phyloP scores from a whole-genome alignment of 495 filamentous ascomycete genomes.

The Tuber aestivum region DNA sequence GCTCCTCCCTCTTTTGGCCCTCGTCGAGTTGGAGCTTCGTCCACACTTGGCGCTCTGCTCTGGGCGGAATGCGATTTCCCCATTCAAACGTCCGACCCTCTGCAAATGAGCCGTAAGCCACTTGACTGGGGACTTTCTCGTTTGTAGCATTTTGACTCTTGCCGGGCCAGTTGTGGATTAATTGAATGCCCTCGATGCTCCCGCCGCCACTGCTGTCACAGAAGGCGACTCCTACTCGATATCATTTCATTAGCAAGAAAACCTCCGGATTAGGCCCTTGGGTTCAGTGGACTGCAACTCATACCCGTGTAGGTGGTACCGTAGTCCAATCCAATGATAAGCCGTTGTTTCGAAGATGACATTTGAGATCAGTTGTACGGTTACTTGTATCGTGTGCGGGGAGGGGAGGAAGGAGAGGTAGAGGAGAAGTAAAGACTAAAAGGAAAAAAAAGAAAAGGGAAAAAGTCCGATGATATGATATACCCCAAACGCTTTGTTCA shows the following conservation, averaged over 20 bases:
- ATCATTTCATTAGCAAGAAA: neutral
- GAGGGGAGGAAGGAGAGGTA: neutral
- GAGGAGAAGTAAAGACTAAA: neutral
- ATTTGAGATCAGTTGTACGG: neutral
- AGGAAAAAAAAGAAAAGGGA: neutral
- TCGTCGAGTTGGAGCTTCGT: slow-evolving; percentile 1
- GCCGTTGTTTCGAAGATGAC: neutral
- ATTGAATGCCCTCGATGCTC: neutral
- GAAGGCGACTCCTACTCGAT: neutral
- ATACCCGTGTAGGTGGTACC: neutral
- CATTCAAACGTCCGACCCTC: neutral
- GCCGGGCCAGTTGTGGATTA: slow-evolving; percentile 1
- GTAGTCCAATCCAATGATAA: neutral
- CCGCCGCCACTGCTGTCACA: neutral
- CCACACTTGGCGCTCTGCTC: neutral
- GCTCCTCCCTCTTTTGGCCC: neutral
- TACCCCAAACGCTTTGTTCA: neutral
- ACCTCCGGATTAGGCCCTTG: neutral
- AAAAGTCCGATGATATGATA: neutral
- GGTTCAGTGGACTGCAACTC: neutral
- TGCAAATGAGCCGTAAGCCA: neutral
- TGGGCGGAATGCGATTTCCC: neutral
- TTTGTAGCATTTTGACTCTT: neutral
- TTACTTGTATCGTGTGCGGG: neutral
- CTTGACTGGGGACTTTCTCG: neutral